phyloP scores from a whole-genome alignment of 2,329 filamentous ascomycete genomes.

The Trichothecium sympodiale region DNA sequence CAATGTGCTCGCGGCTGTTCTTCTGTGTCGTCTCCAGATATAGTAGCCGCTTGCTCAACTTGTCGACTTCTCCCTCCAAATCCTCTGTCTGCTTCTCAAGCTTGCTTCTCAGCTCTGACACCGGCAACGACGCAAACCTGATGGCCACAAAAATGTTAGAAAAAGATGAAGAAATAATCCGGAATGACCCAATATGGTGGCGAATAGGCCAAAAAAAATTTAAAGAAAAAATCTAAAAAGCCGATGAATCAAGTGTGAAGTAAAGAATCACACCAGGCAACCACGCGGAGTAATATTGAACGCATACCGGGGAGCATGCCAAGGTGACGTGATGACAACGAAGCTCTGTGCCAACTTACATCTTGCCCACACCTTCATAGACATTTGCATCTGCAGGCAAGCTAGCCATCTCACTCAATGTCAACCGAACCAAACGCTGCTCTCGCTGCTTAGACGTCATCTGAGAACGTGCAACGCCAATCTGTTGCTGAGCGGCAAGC shows the following conservation, averaged over 20 bases:
- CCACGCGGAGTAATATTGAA: no score
- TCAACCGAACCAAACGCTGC: conserved; percentile 78
- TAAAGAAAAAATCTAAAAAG: no score
- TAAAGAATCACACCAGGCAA: no score
- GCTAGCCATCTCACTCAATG: conserved; percentile 68
- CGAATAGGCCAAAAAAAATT: no score
- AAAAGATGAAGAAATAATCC: background rate
- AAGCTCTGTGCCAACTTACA: conserved; percentile 54
- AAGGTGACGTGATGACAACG: no score
- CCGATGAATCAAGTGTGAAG: no score
- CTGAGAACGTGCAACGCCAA: conserved; percentile 74
- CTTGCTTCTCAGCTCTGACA: conserved; percentile 61
- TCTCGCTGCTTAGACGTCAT: conserved; percentile 80
- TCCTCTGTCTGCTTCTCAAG: conserved; percentile 64
- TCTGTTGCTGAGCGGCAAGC: conserved; percentile 80
- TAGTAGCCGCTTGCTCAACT: conserved; percentile 76
- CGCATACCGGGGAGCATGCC: no score
- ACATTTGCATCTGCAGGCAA: conserved; percentile 67
- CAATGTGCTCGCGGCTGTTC: conserved; percentile 84
- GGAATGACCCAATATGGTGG: background rate
- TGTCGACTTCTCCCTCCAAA: conserved; percentile 66
- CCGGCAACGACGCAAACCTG: conserved; percentile 81
- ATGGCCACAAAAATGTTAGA: background rate
- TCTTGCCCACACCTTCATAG: conserved; percentile 95
- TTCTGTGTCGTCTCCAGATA: conserved; percentile 93